Evolutionary conservation across 306 rosid genomes (phyloP).

Genomic region (Prinsepia uniflora): DNA sequence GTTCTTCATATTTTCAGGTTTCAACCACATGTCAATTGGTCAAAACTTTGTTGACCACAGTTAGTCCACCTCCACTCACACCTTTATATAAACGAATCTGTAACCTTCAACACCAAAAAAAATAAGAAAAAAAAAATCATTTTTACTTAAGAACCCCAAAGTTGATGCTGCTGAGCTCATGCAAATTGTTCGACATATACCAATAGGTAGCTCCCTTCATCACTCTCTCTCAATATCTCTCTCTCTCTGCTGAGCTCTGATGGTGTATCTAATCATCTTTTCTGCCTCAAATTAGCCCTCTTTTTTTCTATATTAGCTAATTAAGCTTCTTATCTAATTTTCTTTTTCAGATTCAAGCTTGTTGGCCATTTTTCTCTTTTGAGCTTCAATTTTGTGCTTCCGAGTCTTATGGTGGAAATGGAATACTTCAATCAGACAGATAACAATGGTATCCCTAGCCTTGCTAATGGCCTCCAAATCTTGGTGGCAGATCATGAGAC

Average conservation of each 20-base stretch:
- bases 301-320: not conserved
- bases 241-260: not conserved
- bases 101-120: too few relatives aligned
- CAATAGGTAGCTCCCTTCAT: not conserved
- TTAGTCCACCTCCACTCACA: not conserved
- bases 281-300: not conserved
- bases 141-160: not conserved
- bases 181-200: too few relatives aligned
- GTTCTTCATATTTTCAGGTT: not conserved
- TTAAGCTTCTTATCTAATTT: not conserved
- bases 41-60: not conserved
- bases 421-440: not conserved
- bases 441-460: slow-evolving; percentile 24
- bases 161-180: not conserved
- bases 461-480: slow-evolving; percentile 38
- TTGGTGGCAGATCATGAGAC: slow-evolving; percentile 41
- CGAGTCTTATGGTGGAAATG: slow-evolving; percentile 11
- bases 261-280: too few relatives aligned
- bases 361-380: not conserved
- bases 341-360: not conserved
- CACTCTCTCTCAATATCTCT: not conserved
- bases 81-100: not conserved
- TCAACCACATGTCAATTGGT: not conserved
- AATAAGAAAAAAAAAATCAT: not conserved
- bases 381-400: not conserved